These are phyloP conservation scores for Rhodotorula glutinis DNA, from an alignment of 1,284 basidiomycete genomes.

Conservation along the genomic window DNA sequence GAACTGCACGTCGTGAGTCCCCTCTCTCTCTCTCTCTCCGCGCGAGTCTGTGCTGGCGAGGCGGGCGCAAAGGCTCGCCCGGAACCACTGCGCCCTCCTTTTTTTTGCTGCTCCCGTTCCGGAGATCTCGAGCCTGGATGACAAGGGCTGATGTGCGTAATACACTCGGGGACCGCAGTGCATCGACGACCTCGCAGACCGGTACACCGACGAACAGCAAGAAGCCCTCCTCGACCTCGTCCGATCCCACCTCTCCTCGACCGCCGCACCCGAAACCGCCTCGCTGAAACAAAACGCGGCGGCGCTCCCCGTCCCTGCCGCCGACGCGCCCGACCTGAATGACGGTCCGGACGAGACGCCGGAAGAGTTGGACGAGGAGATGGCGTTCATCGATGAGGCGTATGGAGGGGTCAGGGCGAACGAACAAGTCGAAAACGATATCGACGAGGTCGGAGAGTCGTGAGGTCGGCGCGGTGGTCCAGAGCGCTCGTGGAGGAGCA, in stretches of 20 bases:
- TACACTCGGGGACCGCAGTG: no score
- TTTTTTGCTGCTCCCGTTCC: no score
- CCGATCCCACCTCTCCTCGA: constrained; percentile 35
- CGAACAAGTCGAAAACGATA: constrained; percentile 29
- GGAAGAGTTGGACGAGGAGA: constrained; percentile 42
- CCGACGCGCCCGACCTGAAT: constrained; percentile 40
- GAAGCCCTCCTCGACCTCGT: constrained; percentile 66
- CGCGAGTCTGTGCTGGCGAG: no score
- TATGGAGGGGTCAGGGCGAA: neutral
- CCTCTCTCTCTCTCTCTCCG: neutral
- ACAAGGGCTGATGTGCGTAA: no score
- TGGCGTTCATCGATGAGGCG: constrained; percentile 47
- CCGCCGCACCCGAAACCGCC: neutral
- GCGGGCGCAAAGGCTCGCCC: no score
- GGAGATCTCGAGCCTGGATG: no score
- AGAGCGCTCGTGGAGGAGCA: neutral
- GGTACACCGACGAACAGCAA: constrained; percentile 65
- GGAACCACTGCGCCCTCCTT: no score
- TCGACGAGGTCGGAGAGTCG: constrained; percentile 18
- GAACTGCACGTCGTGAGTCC: constrained; percentile 83
- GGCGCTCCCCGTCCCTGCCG: neutral
- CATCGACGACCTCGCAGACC: constrained; percentile 81
- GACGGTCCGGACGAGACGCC: constrained; percentile 40
- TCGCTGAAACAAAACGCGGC: constrained; percentile 1
- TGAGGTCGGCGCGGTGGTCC: neutral